Evolutionary conservation across 78 protist genomes (phyloP).

Genomic region (Dictyostelium discoideum): DNA sequence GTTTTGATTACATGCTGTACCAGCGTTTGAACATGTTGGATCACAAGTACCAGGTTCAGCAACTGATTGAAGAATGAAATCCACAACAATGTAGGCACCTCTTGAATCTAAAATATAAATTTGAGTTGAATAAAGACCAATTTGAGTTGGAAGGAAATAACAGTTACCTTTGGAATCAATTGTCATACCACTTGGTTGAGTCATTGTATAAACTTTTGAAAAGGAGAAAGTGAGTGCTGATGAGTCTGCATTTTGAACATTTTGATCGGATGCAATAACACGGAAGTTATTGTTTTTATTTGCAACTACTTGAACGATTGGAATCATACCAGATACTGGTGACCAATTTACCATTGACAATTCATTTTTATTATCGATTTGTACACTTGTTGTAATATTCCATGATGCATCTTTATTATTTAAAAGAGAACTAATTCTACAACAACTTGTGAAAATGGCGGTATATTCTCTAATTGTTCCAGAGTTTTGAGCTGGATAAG

Average conservation of each 20-base stretch:
- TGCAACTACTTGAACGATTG: not conserved
- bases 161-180: not conserved
- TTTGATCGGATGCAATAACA: not conserved
- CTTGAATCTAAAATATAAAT: not conserved
- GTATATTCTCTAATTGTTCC: not conserved
- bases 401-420: slow-evolving; percentile 27
- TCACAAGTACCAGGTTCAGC: not conserved
- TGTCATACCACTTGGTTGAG: slow-evolving; percentile 9
- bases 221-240: not conserved
- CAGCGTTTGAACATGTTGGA: not conserved
- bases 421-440: slow-evolving; percentile 16
- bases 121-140: slow-evolving; percentile 15
- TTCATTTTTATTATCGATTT: not conserved
- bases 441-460: not conserved
- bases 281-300: not conserved
- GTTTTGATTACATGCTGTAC: not conserved
- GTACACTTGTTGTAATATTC: slow-evolving; percentile 21
- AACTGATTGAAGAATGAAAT: slow-evolving; percentile 7
- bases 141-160: not conserved
- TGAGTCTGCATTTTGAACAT: not conserved
- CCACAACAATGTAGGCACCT: not conserved
- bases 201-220: not conserved
- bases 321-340: slow-evolving; percentile 12
- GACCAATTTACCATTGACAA: not conserved
- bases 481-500: not conserved